A percentile compares a stretch with the other conserved stretches of the same genome.
phyloP scores from a whole-genome alignment of 371 early-diverging fungal species.

The Mucor saturninus region DNA sequence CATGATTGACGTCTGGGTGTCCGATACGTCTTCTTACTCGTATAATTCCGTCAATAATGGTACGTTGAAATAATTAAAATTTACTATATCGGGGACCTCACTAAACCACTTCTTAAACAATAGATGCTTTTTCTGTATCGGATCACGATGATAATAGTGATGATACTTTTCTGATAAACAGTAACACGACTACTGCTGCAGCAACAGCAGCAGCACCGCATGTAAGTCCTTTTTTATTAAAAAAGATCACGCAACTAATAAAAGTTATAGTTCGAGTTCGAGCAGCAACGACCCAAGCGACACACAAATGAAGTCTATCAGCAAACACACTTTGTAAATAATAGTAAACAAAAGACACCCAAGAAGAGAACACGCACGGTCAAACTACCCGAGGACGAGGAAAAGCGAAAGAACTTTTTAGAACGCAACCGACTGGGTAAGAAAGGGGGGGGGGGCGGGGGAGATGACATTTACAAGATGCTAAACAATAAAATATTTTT shows the following conservation, averaged over 20 bases:
- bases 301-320: background rate
- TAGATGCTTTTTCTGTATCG: constrained; percentile 19
- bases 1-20: constrained; percentile 11
- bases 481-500: background rate
- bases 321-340: background rate
- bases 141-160: constrained; percentile 19
- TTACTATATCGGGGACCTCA: background rate
- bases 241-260: too few species aligned
- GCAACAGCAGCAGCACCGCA: background rate
- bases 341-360: background rate
- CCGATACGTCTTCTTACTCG: constrained; percentile 14
- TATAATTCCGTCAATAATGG: constrained; percentile 13
- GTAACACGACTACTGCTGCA: background rate
- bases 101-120: background rate
- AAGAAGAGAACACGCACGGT: constrained; percentile 13
- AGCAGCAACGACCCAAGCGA: background rate
- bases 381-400: constrained; percentile 48
- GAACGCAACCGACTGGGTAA: constrained; percentile 85
- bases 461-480: too few species aligned
- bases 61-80: background rate
- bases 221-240: background rate
- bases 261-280: background rate
- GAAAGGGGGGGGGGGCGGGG: background rate
- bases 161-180: background rate
- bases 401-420: constrained; percentile 79